Conservation (phyloP, 352 stramenopile species). For the Pythium inflatum region DNA sequence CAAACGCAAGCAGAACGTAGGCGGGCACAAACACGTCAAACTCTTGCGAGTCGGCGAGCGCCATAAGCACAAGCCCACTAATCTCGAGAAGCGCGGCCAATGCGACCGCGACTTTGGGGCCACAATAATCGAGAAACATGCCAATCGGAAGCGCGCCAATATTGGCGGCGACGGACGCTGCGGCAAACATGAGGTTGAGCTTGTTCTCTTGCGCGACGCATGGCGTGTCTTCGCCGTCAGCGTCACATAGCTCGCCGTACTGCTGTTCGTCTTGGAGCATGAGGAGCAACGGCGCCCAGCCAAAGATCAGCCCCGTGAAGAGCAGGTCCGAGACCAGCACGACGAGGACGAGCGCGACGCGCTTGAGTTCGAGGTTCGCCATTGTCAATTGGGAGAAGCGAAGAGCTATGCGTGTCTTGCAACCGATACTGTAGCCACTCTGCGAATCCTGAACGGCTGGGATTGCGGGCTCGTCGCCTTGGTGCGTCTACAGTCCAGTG, state of each 20-base stretch:
- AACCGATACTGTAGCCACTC: constrained; percentile 10
- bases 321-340: constrained; percentile 81
- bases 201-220: constrained; percentile 80
- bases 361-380: constrained; percentile 18
- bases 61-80: constrained; percentile 67
- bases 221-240: constrained; percentile 32
- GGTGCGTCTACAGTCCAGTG: neutral
- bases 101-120: constrained; percentile 51
- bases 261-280: constrained; percentile 83
- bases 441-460: no score
- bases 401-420: neutral
- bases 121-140: constrained; percentile 74
- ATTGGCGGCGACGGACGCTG: constrained; percentile 82
- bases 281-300: constrained; percentile 84
- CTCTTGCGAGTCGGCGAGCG: constrained; percentile 60
- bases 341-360: constrained; percentile 62
- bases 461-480: neutral
- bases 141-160: constrained; percentile 75
- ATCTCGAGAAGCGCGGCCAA: constrained; percentile 70
- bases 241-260: constrained; percentile 72
- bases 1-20: constrained; percentile 46
- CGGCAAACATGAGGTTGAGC: constrained; percentile 89
- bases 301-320: constrained; percentile 87
- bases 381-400: neutral
- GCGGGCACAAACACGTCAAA: constrained; percentile 56